phyloP scores from a whole-genome alignment of 768 basidiomycete genomes.

The Rhizopogon vinicolor region DNA sequence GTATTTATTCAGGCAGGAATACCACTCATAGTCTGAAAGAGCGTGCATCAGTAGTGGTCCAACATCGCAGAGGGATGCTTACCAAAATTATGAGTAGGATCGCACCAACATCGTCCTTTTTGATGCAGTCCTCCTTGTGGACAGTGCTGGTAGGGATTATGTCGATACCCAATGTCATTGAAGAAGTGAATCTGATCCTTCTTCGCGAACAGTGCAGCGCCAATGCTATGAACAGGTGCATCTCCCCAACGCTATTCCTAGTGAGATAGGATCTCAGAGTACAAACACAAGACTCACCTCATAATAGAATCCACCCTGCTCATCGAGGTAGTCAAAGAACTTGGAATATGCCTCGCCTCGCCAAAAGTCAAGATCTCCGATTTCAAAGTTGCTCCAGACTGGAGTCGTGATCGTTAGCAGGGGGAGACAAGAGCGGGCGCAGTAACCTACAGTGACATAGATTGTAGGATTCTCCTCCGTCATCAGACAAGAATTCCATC shows the following conservation, averaged over 20 bases:
- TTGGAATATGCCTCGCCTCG: slow-evolving; percentile 75
- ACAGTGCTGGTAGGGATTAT: slow-evolving; percentile 79
- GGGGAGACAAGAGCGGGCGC: not conserved
- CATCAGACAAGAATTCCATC: slow-evolving; percentile 70
- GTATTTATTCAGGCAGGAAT: slow-evolving; percentile 82
- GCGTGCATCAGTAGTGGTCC: slow-evolving; percentile 5
- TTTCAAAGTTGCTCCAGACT: slow-evolving; percentile 78
- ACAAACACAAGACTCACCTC: slow-evolving; percentile 47
- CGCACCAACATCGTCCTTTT: slow-evolving; percentile 66
- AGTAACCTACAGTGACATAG: slow-evolving; percentile 66
- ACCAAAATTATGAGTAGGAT: slow-evolving; percentile 70
- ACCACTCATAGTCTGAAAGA: slow-evolving; percentile 71
- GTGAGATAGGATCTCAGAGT: not conserved
- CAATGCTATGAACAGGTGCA: slow-evolving; percentile 84
- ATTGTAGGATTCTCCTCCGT: slow-evolving; percentile 66
- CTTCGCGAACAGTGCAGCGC: slow-evolving; percentile 67
- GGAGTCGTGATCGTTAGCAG: slow-evolving; percentile 18
- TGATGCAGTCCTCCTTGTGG: slow-evolving; percentile 52
- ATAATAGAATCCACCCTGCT: slow-evolving; percentile 87
- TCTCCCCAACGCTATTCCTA: slow-evolving; percentile 69
- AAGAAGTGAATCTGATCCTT: slow-evolving; percentile 82
- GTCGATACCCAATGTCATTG: slow-evolving; percentile 79
- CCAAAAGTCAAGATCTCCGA: slow-evolving; percentile 89
- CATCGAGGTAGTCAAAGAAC: slow-evolving; percentile 81
- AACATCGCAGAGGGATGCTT: slow-evolving; percentile 11